These are phyloP conservation scores for Cryptosporidium muris DNA, from an alignment of 169 alveolate species.

Conservation along the genomic window DNA sequence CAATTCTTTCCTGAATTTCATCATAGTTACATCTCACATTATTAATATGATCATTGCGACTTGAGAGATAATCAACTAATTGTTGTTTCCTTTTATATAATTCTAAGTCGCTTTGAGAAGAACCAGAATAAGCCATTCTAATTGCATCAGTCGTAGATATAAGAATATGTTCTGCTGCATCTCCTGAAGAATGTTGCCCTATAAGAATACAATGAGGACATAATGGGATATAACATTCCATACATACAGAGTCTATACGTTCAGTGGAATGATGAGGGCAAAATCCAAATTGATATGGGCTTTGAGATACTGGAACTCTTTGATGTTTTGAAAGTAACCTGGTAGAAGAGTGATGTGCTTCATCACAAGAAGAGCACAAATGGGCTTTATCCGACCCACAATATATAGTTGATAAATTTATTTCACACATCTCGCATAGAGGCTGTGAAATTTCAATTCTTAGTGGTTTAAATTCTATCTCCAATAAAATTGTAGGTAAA, in stretches of 20 bases:
- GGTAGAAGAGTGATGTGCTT: slow-evolving; percentile 82
- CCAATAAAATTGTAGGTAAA: slow-evolving; percentile 77
- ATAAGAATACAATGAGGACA: slow-evolving; percentile 86
- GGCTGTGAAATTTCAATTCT: slow-evolving; percentile 84
- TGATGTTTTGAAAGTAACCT: slow-evolving; percentile 84
- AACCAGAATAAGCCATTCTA: slow-evolving; percentile 84
- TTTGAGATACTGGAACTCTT: slow-evolving; percentile 85
- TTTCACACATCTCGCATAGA: slow-evolving; percentile 83
- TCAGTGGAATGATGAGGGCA: slow-evolving; percentile 89
- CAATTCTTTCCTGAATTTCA: slow-evolving; percentile 82
- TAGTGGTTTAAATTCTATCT: slow-evolving; percentile 81
- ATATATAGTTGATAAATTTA: slow-evolving; percentile 78
- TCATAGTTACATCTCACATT: slow-evolving; percentile 84
- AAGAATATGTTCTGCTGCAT: slow-evolving; percentile 85
- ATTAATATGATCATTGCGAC: slow-evolving; percentile 81
- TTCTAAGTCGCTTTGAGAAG: slow-evolving; percentile 74
- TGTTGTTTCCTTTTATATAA: slow-evolving; percentile 77
- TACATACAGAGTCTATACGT: slow-evolving; percentile 86
- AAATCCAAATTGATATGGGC: slow-evolving; percentile 88
- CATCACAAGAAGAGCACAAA: slow-evolving; percentile 87
- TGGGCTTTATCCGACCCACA: slow-evolving; percentile 88
- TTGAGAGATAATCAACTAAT: slow-evolving; percentile 77
- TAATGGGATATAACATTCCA: slow-evolving; percentile 84
- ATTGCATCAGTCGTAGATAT: slow-evolving; percentile 88
- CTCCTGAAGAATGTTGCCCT: slow-evolving; percentile 86